Conservation (phyloP, 257 asterid species). For the Solanum pimpinellifolium region DNA sequence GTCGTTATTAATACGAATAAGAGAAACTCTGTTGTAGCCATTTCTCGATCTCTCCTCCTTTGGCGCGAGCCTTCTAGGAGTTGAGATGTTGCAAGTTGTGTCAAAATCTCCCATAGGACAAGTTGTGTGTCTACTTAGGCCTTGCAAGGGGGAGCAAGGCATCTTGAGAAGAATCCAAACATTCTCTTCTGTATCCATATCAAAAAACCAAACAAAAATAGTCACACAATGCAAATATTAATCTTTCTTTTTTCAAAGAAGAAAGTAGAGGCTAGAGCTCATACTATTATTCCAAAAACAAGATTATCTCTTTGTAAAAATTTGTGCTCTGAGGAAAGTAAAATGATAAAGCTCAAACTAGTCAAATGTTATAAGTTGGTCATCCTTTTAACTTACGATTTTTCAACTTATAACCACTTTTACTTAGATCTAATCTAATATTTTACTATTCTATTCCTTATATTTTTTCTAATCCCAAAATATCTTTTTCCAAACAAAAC, state of each 20-base stretch:
- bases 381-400: background rate
- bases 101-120: background rate
- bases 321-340: background rate
- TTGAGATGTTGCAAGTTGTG: background rate
- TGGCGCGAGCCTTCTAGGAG: background rate
- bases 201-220: background rate
- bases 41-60: background rate
- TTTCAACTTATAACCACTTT: background rate
- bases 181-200: conserved; percentile 50
- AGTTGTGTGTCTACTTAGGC: conserved; percentile 18
- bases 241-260: background rate
- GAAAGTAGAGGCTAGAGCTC: background rate
- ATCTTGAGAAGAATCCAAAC: conserved; percentile 78
- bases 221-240: background rate
- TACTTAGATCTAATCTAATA: background rate
- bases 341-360: background rate
- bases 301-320: background rate
- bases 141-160: conserved; percentile 77
- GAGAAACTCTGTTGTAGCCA: background rate
- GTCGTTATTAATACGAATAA: background rate
- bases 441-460: background rate
- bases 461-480: background rate
- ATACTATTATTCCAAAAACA: background rate
- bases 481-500: background rate
- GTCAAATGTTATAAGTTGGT: background rate